Evolutionary conservation across 2,329 filamentous ascomycete genomes (phyloP).

Genomic region (Aspergillus pseudoterreus): DNA sequence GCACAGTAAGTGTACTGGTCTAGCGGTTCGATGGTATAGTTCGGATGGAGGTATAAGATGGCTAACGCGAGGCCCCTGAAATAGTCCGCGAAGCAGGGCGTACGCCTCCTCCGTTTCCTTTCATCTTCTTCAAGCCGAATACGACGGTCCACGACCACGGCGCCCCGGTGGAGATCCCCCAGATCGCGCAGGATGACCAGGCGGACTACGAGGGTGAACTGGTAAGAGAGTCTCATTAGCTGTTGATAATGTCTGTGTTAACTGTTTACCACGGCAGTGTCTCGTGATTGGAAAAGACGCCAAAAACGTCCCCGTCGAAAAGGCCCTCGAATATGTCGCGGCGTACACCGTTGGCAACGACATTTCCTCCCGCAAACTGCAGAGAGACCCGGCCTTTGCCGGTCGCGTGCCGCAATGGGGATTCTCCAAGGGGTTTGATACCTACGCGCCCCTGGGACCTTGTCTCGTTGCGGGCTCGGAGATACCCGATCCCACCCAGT

Average conservation of each 20-base stretch:
- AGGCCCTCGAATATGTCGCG: slow-evolving; percentile 50
- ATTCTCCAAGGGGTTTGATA: slow-evolving; percentile 57
- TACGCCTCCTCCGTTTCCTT: slow-evolving; percentile 56
- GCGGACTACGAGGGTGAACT: slow-evolving; percentile 75
- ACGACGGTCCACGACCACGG: slow-evolving; percentile 60
- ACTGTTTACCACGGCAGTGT: slow-evolving; percentile 17
- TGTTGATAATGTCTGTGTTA: too few relatives aligned
- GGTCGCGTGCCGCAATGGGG: slow-evolving; percentile 55
- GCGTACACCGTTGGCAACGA: slow-evolving; percentile 57
- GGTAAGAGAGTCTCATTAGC: slow-evolving; percentile 48
- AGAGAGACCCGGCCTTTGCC: slow-evolving; percentile 48
- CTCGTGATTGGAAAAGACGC: slow-evolving; percentile 53
- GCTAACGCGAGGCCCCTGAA: not conserved
- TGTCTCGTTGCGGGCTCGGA: slow-evolving; percentile 43
- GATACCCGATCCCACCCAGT: slow-evolving; percentile 41
- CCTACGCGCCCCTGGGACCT: slow-evolving; percentile 52
- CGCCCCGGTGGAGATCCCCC: slow-evolving; percentile 59
- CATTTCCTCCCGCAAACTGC: slow-evolving; percentile 51
- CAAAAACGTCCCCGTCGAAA: slow-evolving; percentile 45
- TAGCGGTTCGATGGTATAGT: not conserved
- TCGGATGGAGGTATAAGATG: not conserved
- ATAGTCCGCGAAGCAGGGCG: slow-evolving; percentile 51
- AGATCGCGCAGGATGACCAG: slow-evolving; percentile 57
- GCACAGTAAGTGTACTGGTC: slow-evolving; percentile 43
- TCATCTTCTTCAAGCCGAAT: slow-evolving; percentile 66